Evolutionary conservation across 2,329 filamentous ascomycete species (phyloP).

Genomic region (Neurospora sp.): DNA sequence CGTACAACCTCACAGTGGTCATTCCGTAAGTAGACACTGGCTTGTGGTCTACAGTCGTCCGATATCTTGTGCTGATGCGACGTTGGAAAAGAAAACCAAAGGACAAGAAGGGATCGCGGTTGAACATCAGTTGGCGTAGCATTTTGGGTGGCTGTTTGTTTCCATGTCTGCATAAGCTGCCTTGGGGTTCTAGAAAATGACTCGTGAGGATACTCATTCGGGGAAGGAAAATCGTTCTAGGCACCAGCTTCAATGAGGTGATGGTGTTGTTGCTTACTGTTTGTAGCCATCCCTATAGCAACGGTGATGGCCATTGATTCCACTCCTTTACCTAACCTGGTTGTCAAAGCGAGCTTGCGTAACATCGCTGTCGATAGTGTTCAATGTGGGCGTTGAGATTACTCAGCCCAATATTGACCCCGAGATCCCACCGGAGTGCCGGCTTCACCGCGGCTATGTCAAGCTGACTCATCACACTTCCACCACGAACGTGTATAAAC

Average conservation of each 20-base stretch:
- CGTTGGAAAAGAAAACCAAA: not conserved
- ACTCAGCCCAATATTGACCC: not conserved
- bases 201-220: not conserved
- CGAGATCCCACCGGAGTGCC: not conserved
- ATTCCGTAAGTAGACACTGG: conserved; percentile 8
- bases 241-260: not conserved
- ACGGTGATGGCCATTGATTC: not conserved
- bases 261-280: not conserved
- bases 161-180: not conserved
- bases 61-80: not conserved
- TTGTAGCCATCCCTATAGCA: not conserved
- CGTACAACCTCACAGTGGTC: conserved; percentile 33
- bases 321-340: not conserved
- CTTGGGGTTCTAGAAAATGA: not conserved
- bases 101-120: not conserved
- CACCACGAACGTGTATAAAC: not conserved
- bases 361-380: not conserved
- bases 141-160: not conserved
- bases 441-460: not conserved
- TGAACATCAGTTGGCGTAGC: not conserved
- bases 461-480: not conserved
- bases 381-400: not conserved
- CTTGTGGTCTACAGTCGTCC: not conserved
- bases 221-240: not conserved
- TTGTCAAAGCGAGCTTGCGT: not conserved